phyloP scores from a whole-genome alignment of 2,329 filamentous ascomycete genomes.

The Colletotrichum tabaci region DNA sequence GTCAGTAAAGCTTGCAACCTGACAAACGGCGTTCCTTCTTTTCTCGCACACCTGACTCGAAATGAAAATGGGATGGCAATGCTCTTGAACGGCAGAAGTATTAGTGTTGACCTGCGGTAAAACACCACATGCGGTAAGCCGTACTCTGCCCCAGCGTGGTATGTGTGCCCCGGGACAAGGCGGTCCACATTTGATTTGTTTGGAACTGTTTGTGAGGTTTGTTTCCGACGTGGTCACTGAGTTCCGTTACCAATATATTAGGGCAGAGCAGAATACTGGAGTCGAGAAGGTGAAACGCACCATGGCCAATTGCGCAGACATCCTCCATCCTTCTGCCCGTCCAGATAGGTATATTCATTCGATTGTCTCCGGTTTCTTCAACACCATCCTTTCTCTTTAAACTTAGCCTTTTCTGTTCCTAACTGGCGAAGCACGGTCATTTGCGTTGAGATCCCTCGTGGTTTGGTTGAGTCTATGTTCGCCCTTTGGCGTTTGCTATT shows the following conservation, averaged over 20 bases:
- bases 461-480: background rate
- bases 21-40: background rate
- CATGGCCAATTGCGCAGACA: background rate
- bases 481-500: background rate
- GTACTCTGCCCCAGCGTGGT: background rate
- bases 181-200: background rate
- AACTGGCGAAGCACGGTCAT: background rate
- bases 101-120: background rate
- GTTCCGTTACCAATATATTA: background rate
- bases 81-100: background rate
- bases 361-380: background rate
- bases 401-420: background rate
- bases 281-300: background rate
- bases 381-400: background rate
- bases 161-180: background rate
- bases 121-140: background rate
- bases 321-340: background rate
- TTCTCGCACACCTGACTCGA: background rate
- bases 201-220: background rate
- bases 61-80: background rate
- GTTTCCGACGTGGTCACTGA: background rate
- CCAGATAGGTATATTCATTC: background rate
- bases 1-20: slow-evolving; percentile 7
- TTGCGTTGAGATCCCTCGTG: background rate
- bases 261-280: background rate